Conservation (phyloP, 306 rosid genomes). For the Oemleria cerasiformis region DNA sequence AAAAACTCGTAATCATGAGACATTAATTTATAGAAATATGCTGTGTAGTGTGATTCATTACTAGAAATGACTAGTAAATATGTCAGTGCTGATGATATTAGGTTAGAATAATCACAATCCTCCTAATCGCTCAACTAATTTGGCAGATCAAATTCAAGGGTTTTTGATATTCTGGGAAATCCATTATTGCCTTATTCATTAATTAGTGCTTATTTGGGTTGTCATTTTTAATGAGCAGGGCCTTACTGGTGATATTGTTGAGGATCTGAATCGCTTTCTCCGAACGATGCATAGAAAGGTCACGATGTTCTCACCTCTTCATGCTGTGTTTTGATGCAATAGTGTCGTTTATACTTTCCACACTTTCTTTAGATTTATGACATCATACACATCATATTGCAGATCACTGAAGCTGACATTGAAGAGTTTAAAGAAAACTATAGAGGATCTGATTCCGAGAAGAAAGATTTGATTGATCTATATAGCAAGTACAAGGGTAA, state of each 20-base stretch:
- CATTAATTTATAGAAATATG: background rate
- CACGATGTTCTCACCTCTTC: slow-evolving; percentile 8
- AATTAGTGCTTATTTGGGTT: slow-evolving; percentile 4
- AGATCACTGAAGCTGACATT: slow-evolving; percentile 88
- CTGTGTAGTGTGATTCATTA: background rate
- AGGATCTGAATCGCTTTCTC: slow-evolving; percentile 57
- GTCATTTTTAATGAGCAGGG: slow-evolving; percentile 52
- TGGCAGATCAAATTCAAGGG: background rate
- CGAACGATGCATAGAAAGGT: slow-evolving; percentile 71
- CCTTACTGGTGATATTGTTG: slow-evolving; percentile 71
- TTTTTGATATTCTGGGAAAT: background rate
- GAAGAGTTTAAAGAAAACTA: slow-evolving; percentile 87
- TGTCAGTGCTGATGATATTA: background rate
- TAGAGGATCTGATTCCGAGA: slow-evolving; percentile 80
- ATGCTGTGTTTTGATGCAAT: slow-evolving; percentile 7
- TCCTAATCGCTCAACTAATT: background rate
- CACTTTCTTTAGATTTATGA: background rate
- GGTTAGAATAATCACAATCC: background rate
- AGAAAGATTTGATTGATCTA: slow-evolving; percentile 67
- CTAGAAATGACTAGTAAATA: background rate
- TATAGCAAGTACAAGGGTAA: slow-evolving; percentile 71
- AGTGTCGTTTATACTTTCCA: background rate
- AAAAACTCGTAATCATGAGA: background rate
- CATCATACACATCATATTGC: background rate
- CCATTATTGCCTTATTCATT: background rate